These are phyloP conservation scores for Xylaria nigripes DNA, from an alignment of 495 filamentous ascomycete species.

Conservation along the genomic window DNA sequence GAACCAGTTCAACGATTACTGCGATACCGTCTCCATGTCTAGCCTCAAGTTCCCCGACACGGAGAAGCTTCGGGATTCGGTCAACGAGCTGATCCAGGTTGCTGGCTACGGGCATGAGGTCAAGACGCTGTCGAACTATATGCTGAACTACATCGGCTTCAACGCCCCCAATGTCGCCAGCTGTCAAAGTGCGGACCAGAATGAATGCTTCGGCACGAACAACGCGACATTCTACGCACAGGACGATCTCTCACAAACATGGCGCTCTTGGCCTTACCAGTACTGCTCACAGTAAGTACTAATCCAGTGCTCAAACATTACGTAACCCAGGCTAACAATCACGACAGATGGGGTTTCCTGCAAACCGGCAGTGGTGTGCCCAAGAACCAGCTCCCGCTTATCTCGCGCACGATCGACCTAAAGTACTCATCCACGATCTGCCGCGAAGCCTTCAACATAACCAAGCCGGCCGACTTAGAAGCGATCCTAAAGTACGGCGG, in stretches of 20 bases:
- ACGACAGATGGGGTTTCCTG: constrained; percentile 59
- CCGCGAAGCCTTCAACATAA: constrained; percentile 55
- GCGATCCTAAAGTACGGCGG: constrained; percentile 62
- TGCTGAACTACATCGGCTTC: constrained; percentile 62
- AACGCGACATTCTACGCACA: constrained; percentile 44
- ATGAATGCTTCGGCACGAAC: constrained; percentile 47
- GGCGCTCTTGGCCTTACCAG: constrained; percentile 55
- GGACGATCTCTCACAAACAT: constrained; percentile 40
- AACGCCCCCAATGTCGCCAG: constrained; percentile 35
- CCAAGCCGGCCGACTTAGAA: constrained; percentile 43
- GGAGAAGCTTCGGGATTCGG: constrained; percentile 29
- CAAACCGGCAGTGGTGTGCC: constrained; percentile 59
- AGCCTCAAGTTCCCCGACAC: constrained; percentile 41
- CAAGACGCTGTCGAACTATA: constrained; percentile 39
- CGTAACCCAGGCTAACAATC: constrained; percentile 8
- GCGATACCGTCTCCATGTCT: constrained; percentile 46
- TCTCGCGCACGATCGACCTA: constrained; percentile 55
- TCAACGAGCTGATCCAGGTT: constrained; percentile 39
- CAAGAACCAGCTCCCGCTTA: constrained; percentile 46
- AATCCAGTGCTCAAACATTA: background rate
- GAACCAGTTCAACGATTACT: constrained; percentile 50
- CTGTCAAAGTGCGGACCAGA: constrained; percentile 33
- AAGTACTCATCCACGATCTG: constrained; percentile 48
- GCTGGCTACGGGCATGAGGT: constrained; percentile 50
- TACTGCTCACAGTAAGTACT: constrained; percentile 37